Percentiles rank a stretch among this genome's conserved stretches.
These are phyloP conservation scores for Vitellaria paradoxa DNA, from an alignment of 179 eudicot species.

Conservation along the genomic window DNA sequence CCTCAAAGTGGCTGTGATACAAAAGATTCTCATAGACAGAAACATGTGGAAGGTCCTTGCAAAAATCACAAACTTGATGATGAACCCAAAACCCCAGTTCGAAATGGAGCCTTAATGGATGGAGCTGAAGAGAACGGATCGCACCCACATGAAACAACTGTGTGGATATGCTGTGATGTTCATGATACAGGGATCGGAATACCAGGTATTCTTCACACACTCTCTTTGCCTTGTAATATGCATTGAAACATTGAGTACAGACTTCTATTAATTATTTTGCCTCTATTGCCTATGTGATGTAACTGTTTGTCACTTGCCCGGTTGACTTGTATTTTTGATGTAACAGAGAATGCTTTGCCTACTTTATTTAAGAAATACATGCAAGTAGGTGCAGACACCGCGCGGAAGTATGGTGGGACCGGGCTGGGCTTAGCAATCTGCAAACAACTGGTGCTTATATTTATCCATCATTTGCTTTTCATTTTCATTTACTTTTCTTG, in stretches of 20 bases:
- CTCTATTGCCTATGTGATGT: no score
- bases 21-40: constrained; percentile 14
- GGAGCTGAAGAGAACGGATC: constrained; percentile 27
- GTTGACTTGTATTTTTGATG: not conserved
- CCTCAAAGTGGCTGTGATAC: constrained; percentile 18
- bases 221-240: not conserved
- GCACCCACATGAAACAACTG: constrained; percentile 38
- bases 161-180: constrained; percentile 90
- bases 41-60: not conserved
- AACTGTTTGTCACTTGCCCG: no score
- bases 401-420: constrained; percentile 93
- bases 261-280: not conserved
- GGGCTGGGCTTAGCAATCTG: constrained; percentile 85
- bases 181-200: constrained; percentile 84
- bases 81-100: not conserved
- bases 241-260: not conserved
- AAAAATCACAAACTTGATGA: not conserved
- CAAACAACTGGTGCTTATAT: constrained; percentile 72
- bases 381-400: constrained; percentile 89
- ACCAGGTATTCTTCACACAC: constrained; percentile 40
- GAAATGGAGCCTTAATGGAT: not conserved
- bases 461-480: not conserved
- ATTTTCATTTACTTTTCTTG: not conserved
- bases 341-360: constrained; percentile 73
- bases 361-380: constrained; percentile 78